Base-by-base conservation (phyloP, 225 moss, liverwort and hornwort genomes). In the Bryoerythrophyllum caledonicum region DNA sequence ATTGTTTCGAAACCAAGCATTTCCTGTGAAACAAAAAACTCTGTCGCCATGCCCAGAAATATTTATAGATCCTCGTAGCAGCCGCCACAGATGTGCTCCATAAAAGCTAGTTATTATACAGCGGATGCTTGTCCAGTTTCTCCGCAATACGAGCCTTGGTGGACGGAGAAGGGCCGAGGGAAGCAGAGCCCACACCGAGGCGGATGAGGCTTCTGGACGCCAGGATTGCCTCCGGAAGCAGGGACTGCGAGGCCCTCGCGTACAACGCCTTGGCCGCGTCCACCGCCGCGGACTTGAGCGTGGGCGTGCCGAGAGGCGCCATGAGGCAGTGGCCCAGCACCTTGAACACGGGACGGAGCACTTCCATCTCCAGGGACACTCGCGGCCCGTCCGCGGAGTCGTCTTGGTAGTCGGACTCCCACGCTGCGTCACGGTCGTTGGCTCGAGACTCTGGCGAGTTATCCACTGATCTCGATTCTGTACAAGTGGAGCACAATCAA, bases 261-360 rank as follows among this genome's bases (percentile, higher is more conserved):
- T 91, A 96, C 46, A 94, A 68, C 19, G 96, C 94, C 34, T 91
- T 86, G 32, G 92, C 88, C 59, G 96, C 89, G 27, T 84, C 79
- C 48, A 78, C 61, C 15, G 91, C 88, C 10, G 91, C 92, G 23
- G 80, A 72, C 60, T 90, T 92, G 49, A 92, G 73, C 5, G 82
- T 85, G 34, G 76, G 44, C 5, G 83, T 80, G 21, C 76, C 87
- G 34, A 86, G 54, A 60, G 89, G 74, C 17, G 78, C 91, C 92
- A 96, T 90, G 44, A 96, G 91, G 79, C 96, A 96, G 74, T 96
- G 94, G 9, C 96, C 96, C 23, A 94, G 89, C 30, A 91, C 86
- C 86, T 90, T 94, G 41, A 96, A 89, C 65, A 94, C 85, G 8
- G 96, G 96, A 43, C 94, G 86, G 60, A 94, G 79, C 58, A 92